A percentile compares a stretch with the other conserved stretches of the same genome.
Conservation (phyloP, 2,329 filamentous ascomycete species). For the Diplodia corticola region DNA sequence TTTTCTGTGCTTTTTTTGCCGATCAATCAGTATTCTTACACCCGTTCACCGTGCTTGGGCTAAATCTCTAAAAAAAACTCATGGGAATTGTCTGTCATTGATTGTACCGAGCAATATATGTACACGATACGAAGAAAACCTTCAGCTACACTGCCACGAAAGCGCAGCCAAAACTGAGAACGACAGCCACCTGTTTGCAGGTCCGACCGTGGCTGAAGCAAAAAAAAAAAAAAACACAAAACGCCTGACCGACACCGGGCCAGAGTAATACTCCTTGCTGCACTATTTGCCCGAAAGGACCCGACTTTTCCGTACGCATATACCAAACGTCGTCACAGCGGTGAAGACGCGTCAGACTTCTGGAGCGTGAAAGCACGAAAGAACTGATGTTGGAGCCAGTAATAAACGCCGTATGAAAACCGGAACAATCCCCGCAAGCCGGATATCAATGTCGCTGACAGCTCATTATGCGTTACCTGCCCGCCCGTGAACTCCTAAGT, state of each 20-base stretch:
- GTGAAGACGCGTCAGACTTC: background rate
- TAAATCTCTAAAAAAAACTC: background rate
- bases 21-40: background rate
- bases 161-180: background rate
- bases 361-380: background rate
- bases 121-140: background rate
- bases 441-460: slow-evolving; percentile 12
- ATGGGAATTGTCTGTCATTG: background rate
- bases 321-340: background rate
- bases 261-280: background rate
- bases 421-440: background rate
- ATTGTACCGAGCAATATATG: background rate
- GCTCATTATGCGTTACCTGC: slow-evolving; percentile 15
- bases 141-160: background rate
- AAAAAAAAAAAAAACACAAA: background rate
- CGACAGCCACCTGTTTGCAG: background rate
- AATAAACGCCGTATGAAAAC: background rate
- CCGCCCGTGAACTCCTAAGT: background rate
- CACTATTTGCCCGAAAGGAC: background rate
- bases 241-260: background rate
- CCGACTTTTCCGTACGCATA: background rate
- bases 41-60: too few relatives aligned
- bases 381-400: background rate
- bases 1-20: background rate
- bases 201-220: background rate